These are phyloP conservation scores for Trichosporon sp. DNA, from an alignment of 1,284 basidiomycete species.

Conservation along the genomic window DNA sequence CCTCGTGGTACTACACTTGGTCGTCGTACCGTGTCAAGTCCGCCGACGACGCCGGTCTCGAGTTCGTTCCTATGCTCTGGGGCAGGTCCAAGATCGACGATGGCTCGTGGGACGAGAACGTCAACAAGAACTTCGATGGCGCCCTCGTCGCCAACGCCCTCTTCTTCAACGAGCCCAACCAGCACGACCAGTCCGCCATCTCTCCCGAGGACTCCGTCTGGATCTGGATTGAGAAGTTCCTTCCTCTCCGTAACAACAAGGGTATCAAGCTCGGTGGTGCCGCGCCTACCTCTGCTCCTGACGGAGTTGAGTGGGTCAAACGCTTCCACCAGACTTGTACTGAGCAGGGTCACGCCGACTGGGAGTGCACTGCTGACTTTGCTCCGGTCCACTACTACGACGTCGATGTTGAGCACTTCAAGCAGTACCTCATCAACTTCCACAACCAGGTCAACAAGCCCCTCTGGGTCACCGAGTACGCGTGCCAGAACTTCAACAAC, in stretches of 20 bases:
- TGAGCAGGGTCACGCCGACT: constrained; percentile 31
- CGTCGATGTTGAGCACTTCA: constrained; percentile 41
- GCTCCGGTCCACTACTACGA: constrained; percentile 56
- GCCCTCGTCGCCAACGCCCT: constrained; percentile 62
- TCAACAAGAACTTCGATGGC: constrained; percentile 44
- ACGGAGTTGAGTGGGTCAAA: constrained; percentile 62
- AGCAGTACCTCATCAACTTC: constrained; percentile 54
- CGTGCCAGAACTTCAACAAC: constrained; percentile 66
- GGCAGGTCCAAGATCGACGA: constrained; percentile 58
- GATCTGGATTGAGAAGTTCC: constrained; percentile 64
- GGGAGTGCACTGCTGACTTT: constrained; percentile 48
- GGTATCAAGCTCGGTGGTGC: constrained; percentile 58
- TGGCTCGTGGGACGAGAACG: constrained; percentile 35
- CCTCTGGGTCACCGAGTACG: constrained; percentile 56
- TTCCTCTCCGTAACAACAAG: constrained; percentile 51
- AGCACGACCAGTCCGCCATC: constrained; percentile 67
- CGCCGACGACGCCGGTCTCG: constrained; percentile 56
- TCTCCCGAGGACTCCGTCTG: constrained; percentile 59
- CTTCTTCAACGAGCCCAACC: constrained; percentile 69
- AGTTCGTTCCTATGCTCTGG: constrained; percentile 71
- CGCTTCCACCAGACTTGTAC: constrained; percentile 63
- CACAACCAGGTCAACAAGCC: constrained; percentile 41
- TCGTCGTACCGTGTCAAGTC: constrained; percentile 31
- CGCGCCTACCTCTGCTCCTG: constrained; percentile 24
- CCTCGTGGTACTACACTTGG: constrained; percentile 57